These are phyloP conservation scores for Diaporthe sp. DNA, from an alignment of 2,329 filamentous ascomycete genomes.

Conservation along the genomic window DNA sequence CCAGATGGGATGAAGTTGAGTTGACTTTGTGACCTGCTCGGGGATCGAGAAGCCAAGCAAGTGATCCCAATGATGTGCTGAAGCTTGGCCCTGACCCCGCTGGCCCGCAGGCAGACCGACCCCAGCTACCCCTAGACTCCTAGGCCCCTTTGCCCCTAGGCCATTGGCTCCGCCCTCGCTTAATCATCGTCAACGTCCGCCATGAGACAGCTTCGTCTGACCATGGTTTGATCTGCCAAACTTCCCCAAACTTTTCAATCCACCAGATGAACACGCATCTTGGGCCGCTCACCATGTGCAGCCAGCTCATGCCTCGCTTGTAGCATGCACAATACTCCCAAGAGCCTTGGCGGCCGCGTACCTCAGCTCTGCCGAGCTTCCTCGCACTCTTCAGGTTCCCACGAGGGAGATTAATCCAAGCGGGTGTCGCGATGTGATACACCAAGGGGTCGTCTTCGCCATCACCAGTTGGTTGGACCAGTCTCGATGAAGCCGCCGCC, in stretches of 20 bases:
- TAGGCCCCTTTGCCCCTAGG: not conserved
- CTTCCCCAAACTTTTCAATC: conserved; percentile 22
- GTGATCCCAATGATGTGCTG: conserved; percentile 28
- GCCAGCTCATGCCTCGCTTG: not conserved
- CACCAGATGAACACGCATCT: conserved; percentile 26
- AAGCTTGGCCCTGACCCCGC: conserved; percentile 19
- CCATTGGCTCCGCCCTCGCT: conserved; percentile 28
- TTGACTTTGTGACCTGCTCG: not conserved
- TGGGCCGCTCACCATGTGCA: not conserved
- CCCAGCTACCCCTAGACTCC: conserved; percentile 7
- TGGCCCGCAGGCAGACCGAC: not conserved
- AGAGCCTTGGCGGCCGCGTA: conserved; percentile 17
- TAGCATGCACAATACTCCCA: conserved; percentile 4
- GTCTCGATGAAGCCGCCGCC: not conserved
- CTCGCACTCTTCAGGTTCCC: not conserved
- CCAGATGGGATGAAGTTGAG: conserved; percentile 30
- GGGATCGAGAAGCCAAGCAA: conserved; percentile 16
- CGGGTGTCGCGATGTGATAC: conserved; percentile 1
- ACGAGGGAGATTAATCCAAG: conserved; percentile 23
- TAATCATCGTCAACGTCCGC: conserved; percentile 24
- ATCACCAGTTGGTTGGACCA: conserved; percentile 7
- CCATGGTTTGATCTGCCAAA: conserved; percentile 33
- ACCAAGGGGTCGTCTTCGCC: not conserved
- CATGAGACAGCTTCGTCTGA: conserved; percentile 26
- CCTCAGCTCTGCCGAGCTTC: conserved; percentile 16